phyloP scores from a whole-genome alignment of 2,329 filamentous ascomycete genomes.

The Phoma sp. region DNA sequence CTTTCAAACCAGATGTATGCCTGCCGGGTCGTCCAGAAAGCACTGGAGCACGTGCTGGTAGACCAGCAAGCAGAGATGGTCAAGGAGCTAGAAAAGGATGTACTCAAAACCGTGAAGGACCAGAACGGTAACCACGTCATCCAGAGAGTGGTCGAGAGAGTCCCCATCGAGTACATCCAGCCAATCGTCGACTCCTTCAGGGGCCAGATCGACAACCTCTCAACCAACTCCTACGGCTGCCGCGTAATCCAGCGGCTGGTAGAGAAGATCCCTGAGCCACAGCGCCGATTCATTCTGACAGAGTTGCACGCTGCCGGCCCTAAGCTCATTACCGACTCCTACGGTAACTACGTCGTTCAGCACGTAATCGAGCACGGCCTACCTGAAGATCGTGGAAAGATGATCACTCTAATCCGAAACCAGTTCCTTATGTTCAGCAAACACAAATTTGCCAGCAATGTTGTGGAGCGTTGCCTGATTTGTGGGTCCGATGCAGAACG shows the following conservation, averaged over 20 bases:
- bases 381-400: slow-evolving; percentile 71
- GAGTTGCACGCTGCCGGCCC: slow-evolving; percentile 78
- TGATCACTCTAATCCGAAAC: slow-evolving; percentile 75
- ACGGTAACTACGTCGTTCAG: slow-evolving; percentile 95
- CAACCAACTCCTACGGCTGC: slow-evolving; percentile 84
- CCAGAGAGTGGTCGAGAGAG: slow-evolving; percentile 86
- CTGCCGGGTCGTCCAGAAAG: slow-evolving; percentile 95
- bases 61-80: slow-evolving; percentile 88
- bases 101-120: slow-evolving; percentile 80
- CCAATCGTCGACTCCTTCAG: slow-evolving; percentile 85
- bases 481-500: slow-evolving; percentile 73
- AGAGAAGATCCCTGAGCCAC: slow-evolving; percentile 76
- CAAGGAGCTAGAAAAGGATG: slow-evolving; percentile 77
- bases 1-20: slow-evolving; percentile 90
- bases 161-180: slow-evolving; percentile 77
- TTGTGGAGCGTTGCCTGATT: slow-evolving; percentile 90
- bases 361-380: slow-evolving; percentile 84
- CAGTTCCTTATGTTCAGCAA: slow-evolving; percentile 80
- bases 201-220: slow-evolving; percentile 74
- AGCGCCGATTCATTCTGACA: slow-evolving; percentile 73
- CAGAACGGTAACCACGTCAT: slow-evolving; percentile 96
- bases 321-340: slow-evolving; percentile 81
- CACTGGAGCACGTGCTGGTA: slow-evolving; percentile 86
- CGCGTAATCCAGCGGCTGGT: slow-evolving; percentile 92
- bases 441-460: slow-evolving; percentile 96